These are phyloP conservation scores for Backusella luteola DNA, from an alignment of 192 early-diverging fungal species.

Conservation along the genomic window DNA sequence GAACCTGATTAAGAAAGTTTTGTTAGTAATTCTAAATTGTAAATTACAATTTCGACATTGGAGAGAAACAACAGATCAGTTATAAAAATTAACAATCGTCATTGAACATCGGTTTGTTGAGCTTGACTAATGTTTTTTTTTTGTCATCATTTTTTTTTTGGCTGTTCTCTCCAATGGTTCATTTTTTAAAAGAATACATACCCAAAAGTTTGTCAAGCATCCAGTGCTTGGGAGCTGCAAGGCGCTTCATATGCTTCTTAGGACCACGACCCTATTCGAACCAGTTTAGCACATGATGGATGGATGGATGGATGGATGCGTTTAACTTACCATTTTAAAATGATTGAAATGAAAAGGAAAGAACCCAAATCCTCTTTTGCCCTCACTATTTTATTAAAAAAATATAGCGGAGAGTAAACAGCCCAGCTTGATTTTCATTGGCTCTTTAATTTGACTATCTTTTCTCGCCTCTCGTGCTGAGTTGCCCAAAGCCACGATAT, in stretches of 20 bases:
- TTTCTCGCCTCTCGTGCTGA: neutral
- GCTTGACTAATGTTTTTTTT: slow-evolving; percentile 24
- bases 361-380: neutral
- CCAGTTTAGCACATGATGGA: neutral
- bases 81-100: slow-evolving; percentile 20
- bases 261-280: slow-evolving; percentile 62
- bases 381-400: neutral
- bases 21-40: neutral
- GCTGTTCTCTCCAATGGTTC: neutral
- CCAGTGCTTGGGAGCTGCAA: slow-evolving; percentile 99
- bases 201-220: slow-evolving; percentile 99
- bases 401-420: neutral
- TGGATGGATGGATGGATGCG: slow-evolving; percentile 11
- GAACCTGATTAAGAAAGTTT: slow-evolving; percentile 3
- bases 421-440: neutral
- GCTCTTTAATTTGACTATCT: neutral
- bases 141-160: neutral
- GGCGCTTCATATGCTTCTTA: slow-evolving; percentile 99
- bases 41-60: neutral
- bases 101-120: slow-evolving; percentile 28
- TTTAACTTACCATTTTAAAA: slow-evolving; percentile 12
- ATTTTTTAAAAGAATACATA: neutral
- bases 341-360: slow-evolving; percentile 17
- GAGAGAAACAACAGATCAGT: neutral
- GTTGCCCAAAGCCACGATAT: neutral